Percentiles rank a stretch among this genome's conserved stretches.
These are phyloP conservation scores for Fonsecaea pedrosoi DNA, from an alignment of 2,329 filamentous ascomycete genomes.

Conservation along the genomic window DNA sequence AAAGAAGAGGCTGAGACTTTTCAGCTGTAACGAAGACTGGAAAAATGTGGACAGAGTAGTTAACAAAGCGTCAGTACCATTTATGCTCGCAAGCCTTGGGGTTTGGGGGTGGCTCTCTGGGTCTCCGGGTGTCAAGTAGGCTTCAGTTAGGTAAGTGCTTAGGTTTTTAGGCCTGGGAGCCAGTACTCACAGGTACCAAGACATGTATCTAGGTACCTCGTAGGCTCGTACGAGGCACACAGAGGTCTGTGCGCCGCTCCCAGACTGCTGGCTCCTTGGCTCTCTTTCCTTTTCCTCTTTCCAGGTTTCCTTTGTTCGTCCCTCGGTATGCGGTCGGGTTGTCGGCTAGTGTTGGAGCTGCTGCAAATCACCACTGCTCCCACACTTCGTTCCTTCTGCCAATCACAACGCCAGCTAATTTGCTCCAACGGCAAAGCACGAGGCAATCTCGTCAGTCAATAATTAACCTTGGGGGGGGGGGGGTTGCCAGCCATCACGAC, in stretches of 20 bases:
- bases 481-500: slow-evolving; percentile 5
- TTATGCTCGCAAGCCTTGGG: not conserved
- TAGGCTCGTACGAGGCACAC: too few relatives aligned
- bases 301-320: not conserved
- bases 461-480: not conserved
- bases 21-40: too few relatives aligned
- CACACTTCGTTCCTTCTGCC: not conserved
- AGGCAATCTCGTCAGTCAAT: slow-evolving; percentile 6
- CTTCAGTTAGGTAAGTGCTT: slow-evolving; percentile 3
- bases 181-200: too few relatives aligned
- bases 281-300: slow-evolving; percentile 6
- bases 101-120: not conserved
- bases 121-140: not conserved
- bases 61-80: too few relatives aligned
- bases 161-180: not conserved
- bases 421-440: not conserved
- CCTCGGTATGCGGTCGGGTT: slow-evolving; percentile 3
- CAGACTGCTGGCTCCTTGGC: slow-evolving; percentile 4
- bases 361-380: slow-evolving; percentile 4
- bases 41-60: too few relatives aligned
- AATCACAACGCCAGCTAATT: not conserved
- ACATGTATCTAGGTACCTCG: too few relatives aligned
- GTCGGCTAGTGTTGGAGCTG: not conserved
- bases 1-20: not conserved
- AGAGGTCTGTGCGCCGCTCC: not conserved